These are phyloP conservation scores for Fonsecaea pugnacius DNA, from an alignment of 2,329 filamentous ascomycete genomes.

Conservation along the genomic window DNA sequence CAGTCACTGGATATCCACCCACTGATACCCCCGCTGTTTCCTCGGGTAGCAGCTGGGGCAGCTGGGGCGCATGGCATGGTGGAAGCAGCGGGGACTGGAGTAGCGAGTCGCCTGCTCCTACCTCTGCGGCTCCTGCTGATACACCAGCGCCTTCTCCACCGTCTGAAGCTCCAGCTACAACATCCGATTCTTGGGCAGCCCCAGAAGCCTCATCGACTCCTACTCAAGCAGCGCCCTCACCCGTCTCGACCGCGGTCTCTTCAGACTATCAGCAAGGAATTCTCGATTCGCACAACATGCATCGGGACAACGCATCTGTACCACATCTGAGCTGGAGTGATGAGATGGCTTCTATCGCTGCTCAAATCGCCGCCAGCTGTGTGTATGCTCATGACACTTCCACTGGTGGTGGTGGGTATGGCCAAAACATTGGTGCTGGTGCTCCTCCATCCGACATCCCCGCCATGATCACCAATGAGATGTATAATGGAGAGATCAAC, in stretches of 20 bases:
- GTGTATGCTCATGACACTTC: constrained; percentile 77
- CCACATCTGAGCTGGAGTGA: constrained; percentile 67
- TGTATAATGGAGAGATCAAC: constrained; percentile 82
- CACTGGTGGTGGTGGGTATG: constrained; percentile 70
- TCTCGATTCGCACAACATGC: constrained; percentile 79
- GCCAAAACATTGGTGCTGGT: constrained; percentile 87
- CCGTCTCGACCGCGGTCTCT: constrained; percentile 25
- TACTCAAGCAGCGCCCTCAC: constrained; percentile 15
- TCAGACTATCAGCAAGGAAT: constrained; percentile 44
- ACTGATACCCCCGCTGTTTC: constrained; percentile 13
- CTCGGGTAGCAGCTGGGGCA: background rate
- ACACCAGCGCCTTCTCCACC: constrained; percentile 19
- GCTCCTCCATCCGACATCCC: constrained; percentile 62
- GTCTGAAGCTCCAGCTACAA: constrained; percentile 16
- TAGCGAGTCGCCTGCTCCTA: constrained; percentile 20
- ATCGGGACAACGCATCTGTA: constrained; percentile 81
- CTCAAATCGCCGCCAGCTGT: constrained; percentile 67
- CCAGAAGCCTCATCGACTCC: constrained; percentile 16
- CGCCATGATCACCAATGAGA: constrained; percentile 74
- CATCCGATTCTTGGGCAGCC: constrained; percentile 12
- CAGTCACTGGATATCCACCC: constrained; percentile 39
- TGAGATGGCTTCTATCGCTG: constrained; percentile 66
- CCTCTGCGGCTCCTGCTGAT: constrained; percentile 32
- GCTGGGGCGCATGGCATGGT: constrained; percentile 16
- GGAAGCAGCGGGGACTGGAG: constrained; percentile 16